Base-by-base conservation (phyloP, 2,329 filamentous ascomycete species). In the Huntiella moniliformis region DNA sequence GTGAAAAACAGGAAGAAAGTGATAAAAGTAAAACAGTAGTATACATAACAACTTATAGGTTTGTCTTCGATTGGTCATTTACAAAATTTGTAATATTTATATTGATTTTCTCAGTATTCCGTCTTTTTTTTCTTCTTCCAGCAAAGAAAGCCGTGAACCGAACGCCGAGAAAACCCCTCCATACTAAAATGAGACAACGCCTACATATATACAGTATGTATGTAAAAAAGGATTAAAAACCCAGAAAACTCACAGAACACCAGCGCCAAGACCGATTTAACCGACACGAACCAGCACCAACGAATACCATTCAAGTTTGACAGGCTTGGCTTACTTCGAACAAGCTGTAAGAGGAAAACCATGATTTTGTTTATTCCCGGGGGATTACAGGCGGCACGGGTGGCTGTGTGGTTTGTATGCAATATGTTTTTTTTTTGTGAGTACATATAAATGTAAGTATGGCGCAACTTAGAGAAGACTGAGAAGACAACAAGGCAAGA, bases 151-250 rank as follows among this genome's bases (percentile, higher is more conserved):
- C 37, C 37, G 39, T 2, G 10, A 31, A 13, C 39, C 39, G 39
- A 41, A 41, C 18, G 22, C 39, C 39, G 39, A 41, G 18, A 41
- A 18, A 41, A 41, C 18, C 39, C 39, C 39, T 28, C 22, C 6
- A 1, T 7, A 8, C 6, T 28, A 8, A 28, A 28, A 28, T 28
- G 22, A 28, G 22, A 28, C 4, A 28, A 28, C 22, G 8, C 6
- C 22, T 8, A 28, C 8, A 8, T 28, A n/a, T n/a, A n/a, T n/a
- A n/a, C n/a, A n/a, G n/a, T n/a, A 40, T 18, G 38, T 11, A 38
- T 16, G 12, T 16, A 3, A n/a, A n/a, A 18, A 41, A n/a, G n/a
- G 35, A 15, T n/a, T 37, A 7, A 37, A 15, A n/a, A 12, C n/a
- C 6, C 4, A 28, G 8, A 41, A n/a, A 41, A 41, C n/a, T 17